These are phyloP conservation scores for Cyclotella sp. DNA, from an alignment of 108 stramenopile species.

Conservation along the genomic window DNA sequence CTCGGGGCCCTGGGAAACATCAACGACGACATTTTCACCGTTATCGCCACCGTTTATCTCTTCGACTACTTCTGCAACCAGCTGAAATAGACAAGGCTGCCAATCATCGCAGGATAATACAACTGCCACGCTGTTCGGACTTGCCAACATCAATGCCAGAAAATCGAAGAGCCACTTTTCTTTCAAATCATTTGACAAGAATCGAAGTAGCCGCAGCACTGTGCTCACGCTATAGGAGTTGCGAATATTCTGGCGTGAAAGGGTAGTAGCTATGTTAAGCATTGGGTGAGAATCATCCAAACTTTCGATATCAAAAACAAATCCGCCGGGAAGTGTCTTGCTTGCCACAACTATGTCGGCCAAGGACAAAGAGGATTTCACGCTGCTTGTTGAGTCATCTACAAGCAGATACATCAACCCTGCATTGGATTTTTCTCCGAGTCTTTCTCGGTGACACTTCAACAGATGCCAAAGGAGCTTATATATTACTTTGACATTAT, in stretches of 20 bases:
- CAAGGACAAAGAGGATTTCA: slow-evolving; percentile 39
- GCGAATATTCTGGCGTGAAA: slow-evolving; percentile 42
- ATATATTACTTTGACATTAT: slow-evolving; percentile 68
- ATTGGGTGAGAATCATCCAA: slow-evolving; percentile 22
- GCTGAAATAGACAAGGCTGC: slow-evolving; percentile 79
- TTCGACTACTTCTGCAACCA: slow-evolving; percentile 80
- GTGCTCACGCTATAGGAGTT: slow-evolving; percentile 59
- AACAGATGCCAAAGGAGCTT: slow-evolving; percentile 84
- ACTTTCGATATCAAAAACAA: slow-evolving; percentile 24
- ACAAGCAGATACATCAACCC: slow-evolving; percentile 67
- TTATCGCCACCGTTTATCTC: slow-evolving; percentile 46
- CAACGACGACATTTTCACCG: slow-evolving; percentile 2
- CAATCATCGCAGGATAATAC: slow-evolving; percentile 69
- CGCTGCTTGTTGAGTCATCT: slow-evolving; percentile 35
- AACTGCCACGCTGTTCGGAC: slow-evolving; percentile 40
- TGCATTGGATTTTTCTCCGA: slow-evolving; percentile 55
- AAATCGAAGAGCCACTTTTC: slow-evolving; percentile 77
- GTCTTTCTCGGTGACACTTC: slow-evolving; percentile 68
- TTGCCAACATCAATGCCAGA: slow-evolving; percentile 49
- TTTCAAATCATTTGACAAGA: slow-evolving; percentile 59
- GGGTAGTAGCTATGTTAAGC: slow-evolving; percentile 7
- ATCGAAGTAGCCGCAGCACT: slow-evolving; percentile 76
- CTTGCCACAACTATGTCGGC: slow-evolving; percentile 49
- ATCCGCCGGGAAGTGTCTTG: slow-evolving; percentile 33
- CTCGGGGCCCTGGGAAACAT: no score